These are phyloP conservation scores for Aspergillus sp. DNA, from an alignment of 2,329 filamentous ascomycete genomes.

Conservation along the genomic window DNA sequence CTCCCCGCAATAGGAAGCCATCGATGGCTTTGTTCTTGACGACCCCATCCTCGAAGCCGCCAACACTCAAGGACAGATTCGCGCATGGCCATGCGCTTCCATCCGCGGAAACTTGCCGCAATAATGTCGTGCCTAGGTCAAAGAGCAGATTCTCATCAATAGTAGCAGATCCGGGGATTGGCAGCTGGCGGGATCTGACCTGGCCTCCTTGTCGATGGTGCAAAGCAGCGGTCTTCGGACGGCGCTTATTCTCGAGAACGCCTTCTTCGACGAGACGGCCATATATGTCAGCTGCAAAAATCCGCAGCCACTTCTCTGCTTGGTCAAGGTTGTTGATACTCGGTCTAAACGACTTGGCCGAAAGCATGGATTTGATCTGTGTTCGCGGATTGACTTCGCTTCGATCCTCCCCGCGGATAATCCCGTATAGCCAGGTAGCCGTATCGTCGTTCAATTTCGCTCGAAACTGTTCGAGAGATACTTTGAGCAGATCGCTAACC, in stretches of 20 bases:
- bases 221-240: slow-evolving; percentile 83
- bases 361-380: slow-evolving; percentile 96
- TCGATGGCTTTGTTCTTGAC: slow-evolving; percentile 85
- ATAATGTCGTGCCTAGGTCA: slow-evolving; percentile 73
- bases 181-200: slow-evolving; percentile 72
- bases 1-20: slow-evolving; percentile 75
- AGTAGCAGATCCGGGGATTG: slow-evolving; percentile 75
- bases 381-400: slow-evolving; percentile 90
- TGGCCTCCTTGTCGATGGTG: slow-evolving; percentile 78
- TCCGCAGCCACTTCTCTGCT: slow-evolving; percentile 81
- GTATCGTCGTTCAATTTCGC: slow-evolving; percentile 81
- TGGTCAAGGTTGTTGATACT: slow-evolving; percentile 78
- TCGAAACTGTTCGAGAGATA: slow-evolving; percentile 77
- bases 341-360: slow-evolving; percentile 91
- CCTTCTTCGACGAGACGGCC: slow-evolving; percentile 88
- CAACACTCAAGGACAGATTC: slow-evolving; percentile 86
- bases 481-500: slow-evolving; percentile 73
- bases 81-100: slow-evolving; percentile 85
- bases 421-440: slow-evolving; percentile 81
- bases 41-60: slow-evolving; percentile 89
- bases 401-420: slow-evolving; percentile 80
- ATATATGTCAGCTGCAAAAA: slow-evolving; percentile 91
- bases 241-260: slow-evolving; percentile 80
- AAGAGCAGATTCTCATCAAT: slow-evolving; percentile 76
- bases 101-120: slow-evolving; percentile 77